A percentile compares a stretch with the other conserved stretches of the same genome.
Evolutionary conservation across 257 asterid genomes (phyloP).

Genomic region (Jacaranda copaia): DNA sequence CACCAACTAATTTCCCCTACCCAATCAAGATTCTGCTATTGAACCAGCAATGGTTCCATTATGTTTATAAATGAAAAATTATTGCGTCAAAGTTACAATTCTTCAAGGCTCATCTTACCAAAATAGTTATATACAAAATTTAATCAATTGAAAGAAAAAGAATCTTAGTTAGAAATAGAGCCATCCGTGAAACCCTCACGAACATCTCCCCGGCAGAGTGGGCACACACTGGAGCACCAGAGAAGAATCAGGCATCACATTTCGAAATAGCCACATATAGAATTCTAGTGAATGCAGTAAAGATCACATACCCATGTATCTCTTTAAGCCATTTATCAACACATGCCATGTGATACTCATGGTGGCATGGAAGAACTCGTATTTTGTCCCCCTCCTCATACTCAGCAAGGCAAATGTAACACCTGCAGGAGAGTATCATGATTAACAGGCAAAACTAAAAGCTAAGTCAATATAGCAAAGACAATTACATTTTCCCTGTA

Average conservation of each 20-base stretch:
- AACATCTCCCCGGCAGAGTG: slow-evolving; percentile 92
- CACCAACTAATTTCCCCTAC: slow-evolving; percentile 33
- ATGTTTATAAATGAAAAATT: slow-evolving; percentile 12
- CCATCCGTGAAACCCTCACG: slow-evolving; percentile 60
- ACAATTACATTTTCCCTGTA: neutral
- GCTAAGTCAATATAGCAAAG: neutral
- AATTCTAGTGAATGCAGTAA: slow-evolving; percentile 18
- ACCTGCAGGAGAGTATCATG: slow-evolving; percentile 54
- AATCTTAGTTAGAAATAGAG: slow-evolving; percentile 49
- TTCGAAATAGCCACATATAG: neutral
- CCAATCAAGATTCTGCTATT: slow-evolving; percentile 32
- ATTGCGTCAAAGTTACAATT: slow-evolving; percentile 27
- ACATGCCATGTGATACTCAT: slow-evolving; percentile 80
- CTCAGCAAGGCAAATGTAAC: slow-evolving; percentile 89
- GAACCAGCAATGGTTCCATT: neutral
- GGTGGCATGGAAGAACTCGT: slow-evolving; percentile 87
- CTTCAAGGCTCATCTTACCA: slow-evolving; percentile 21
- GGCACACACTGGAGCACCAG: slow-evolving; percentile 76
- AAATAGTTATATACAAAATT: slow-evolving; percentile 32
- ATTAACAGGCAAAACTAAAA: slow-evolving; percentile 17
- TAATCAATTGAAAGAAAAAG: slow-evolving; percentile 19
- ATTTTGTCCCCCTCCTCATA: slow-evolving; percentile 87
- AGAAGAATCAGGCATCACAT: slow-evolving; percentile 34
- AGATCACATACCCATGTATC: slow-evolving; percentile 74
- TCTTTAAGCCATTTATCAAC: slow-evolving; percentile 97